Conservation (phyloP, 2,329 filamentous ascomycete species). For the Fusarium mexicanum region DNA sequence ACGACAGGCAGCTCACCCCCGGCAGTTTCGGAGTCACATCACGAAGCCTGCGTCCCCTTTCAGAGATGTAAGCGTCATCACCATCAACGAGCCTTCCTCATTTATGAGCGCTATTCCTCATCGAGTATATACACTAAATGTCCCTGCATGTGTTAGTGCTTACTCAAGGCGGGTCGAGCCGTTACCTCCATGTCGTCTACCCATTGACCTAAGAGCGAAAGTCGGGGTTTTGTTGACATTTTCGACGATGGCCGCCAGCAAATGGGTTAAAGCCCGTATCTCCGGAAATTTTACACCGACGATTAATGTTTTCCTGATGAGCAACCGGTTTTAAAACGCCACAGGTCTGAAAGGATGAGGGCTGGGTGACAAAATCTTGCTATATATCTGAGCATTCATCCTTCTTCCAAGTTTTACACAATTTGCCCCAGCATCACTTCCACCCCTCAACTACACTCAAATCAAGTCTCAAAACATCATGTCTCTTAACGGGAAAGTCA, state of each 20-base stretch:
- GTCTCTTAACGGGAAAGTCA: background rate
- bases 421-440: fast-evolving
- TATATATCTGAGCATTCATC: background rate
- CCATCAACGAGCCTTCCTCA: background rate
- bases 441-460: fast-evolving
- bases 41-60: background rate
- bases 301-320: fast-evolving
- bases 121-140: background rate
- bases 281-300: background rate
- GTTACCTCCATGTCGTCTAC: background rate
- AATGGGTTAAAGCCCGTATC: background rate
- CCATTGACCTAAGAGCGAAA: background rate
- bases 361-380: no score
- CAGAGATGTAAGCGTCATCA: background rate
- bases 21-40: background rate
- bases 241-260: background rate
- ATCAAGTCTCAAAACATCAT: background rate
- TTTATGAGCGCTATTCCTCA: background rate
- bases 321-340: background rate
- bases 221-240: background rate
- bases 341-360: no score
- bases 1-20: no score
- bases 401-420: background rate
- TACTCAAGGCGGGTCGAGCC: background rate
- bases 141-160: background rate